Conservation (phyloP, 352 stramenopile species). For the Pythium angustatum region DNA sequence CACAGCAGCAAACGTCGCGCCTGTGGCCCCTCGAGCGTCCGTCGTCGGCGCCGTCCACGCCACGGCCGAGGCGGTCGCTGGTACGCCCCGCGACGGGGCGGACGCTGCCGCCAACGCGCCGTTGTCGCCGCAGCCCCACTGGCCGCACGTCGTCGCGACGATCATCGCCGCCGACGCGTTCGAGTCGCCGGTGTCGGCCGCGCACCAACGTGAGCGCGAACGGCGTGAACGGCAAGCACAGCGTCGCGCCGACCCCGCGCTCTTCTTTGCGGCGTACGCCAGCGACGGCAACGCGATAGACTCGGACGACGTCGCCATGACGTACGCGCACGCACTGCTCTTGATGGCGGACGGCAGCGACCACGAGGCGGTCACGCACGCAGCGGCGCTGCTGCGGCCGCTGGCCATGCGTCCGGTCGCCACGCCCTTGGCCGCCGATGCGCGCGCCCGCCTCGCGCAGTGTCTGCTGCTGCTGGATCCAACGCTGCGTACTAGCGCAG, state of each 20-base stretch:
- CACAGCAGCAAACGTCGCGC: too few relatives aligned
- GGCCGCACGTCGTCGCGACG: background rate
- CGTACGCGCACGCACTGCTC: constrained; percentile 50
- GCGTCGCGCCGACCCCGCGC: constrained; percentile 19
- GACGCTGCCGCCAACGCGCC: background rate
- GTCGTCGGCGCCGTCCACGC: too few relatives aligned
- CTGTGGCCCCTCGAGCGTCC: too few relatives aligned
- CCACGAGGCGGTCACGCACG: constrained; percentile 25
- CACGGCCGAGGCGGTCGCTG: too few relatives aligned
- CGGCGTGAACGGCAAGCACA: background rate
- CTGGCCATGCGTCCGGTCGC: constrained; percentile 18
- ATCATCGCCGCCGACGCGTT: constrained; percentile 7
- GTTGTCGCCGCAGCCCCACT: background rate
- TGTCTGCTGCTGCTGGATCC: constrained; percentile 46
- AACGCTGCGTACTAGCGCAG: constrained; percentile 12
- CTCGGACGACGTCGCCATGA: constrained; percentile 25
- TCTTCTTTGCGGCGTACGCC: constrained; percentile 31
- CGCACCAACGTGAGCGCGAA: constrained; percentile 1
- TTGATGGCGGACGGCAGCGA: constrained; percentile 30
- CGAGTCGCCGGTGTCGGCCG: background rate
- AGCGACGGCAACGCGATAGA: background rate
- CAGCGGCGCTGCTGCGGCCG: constrained; percentile 35
- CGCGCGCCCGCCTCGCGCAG: constrained; percentile 44
- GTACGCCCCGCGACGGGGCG: background rate
- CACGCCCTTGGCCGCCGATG: constrained; percentile 27